Base-by-base conservation (phyloP, 1,284 basidiomycete genomes). In the Sporisorium graminicola region DNA sequence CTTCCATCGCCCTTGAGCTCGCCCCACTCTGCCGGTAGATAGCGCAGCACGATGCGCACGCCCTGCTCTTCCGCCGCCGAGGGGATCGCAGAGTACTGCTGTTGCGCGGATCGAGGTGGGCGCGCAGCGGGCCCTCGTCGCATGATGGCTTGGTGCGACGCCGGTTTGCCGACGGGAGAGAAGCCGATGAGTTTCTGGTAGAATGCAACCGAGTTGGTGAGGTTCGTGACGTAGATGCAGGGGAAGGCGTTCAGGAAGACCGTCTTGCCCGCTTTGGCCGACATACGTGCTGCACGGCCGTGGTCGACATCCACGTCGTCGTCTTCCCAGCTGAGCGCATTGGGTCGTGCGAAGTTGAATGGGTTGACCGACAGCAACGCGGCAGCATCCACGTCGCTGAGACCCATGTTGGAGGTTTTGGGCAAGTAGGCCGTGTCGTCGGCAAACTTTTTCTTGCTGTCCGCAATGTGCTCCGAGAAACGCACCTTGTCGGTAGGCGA, bases 341-440 rank as follows among this genome's bases (percentile, higher is more conserved):
- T 57, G 37, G 56, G 12, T 1, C 59, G 63, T 16, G 52, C 43
- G 35, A 51, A 74, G 55, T 77, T 77, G 75, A 59, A 77, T 2
- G 70, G 71, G 51, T 77, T 77, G 26, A 66, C 62, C 22, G 66
- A 70, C 7, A 77, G 50, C 24, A 73, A 31, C 0, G 75, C 75
- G 2, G 75, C 75, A 0, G 75, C 75, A 22, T 73, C 75, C 20
- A 52, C 64, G 22, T 73, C 68, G 55, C 63, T 66, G 33, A 77
- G 55, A n/a, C 75, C 75, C 75, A 77, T 77, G 49, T 77, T 77
- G 44, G 75, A 74, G 7, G 75, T 60, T 27, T 77, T 77, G 59
- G 75, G 75, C 4, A 77, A 55, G 40, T 74, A 73, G 5, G 75
- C 66, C 0, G 75, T 77, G 46, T 77, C 75, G 26, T 50, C 44